Evolutionary conservation across 768 basidiomycete genomes (phyloP).

Genomic region (Macrolepiota albuminosa): DNA sequence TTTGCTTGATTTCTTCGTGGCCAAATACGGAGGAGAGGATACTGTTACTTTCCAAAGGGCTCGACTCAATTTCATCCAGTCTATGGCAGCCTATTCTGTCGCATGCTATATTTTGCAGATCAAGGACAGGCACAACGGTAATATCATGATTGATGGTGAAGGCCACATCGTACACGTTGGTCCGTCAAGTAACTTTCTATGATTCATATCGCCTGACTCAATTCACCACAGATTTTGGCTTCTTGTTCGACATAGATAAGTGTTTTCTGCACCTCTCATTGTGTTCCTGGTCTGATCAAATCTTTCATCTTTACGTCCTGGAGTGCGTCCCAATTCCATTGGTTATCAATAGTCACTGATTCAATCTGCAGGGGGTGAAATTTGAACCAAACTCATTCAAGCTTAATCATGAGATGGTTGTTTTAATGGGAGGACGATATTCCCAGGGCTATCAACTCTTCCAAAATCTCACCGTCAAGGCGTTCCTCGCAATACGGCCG

Average conservation of each 20-base stretch:
- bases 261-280: constrained; percentile 21
- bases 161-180: constrained; percentile 97
- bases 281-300: constrained; percentile 22
- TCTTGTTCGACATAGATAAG: constrained; percentile 98
- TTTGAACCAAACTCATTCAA: constrained; percentile 99
- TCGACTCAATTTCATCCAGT: constrained; percentile 93
- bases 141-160: constrained; percentile 99
- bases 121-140: constrained; percentile 98
- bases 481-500: constrained; percentile 94
- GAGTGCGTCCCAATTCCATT: constrained; percentile 37
- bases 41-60: constrained; percentile 89
- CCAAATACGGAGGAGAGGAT: constrained; percentile 89
- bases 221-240: constrained; percentile 75
- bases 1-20: constrained; percentile 87
- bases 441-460: constrained; percentile 95
- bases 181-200: constrained; percentile 29
- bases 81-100: constrained; percentile 98
- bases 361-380: constrained; percentile 75
- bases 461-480: constrained; percentile 90
- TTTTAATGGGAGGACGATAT: constrained; percentile 92
- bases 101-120: constrained; percentile 98
- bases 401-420: constrained; percentile 97
- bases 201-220: not conserved
- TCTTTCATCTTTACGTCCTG: constrained; percentile 51
- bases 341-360: constrained; percentile 5